Percentiles rank a stretch among this genome's conserved stretches.
These are phyloP conservation scores for Pseudocercospora fuligena DNA, from an alignment of 2,329 filamentous ascomycete genomes.

Conservation along the genomic window DNA sequence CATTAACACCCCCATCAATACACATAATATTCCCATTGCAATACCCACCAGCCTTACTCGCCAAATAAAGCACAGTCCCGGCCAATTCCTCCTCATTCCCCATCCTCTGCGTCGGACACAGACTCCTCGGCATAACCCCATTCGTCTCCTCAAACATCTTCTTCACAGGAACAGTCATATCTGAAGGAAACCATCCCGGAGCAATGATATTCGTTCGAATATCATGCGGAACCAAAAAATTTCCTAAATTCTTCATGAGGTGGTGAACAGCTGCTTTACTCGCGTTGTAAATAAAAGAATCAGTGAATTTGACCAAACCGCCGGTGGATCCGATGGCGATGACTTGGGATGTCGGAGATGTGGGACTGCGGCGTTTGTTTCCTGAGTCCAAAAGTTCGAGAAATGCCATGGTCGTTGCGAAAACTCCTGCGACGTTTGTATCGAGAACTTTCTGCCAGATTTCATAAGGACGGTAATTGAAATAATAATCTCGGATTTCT, in stretches of 20 bases:
- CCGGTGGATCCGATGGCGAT: constrained; percentile 51
- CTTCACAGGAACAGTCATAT: constrained; percentile 48
- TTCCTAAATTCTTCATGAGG: constrained; percentile 51
- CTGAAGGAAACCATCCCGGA: constrained; percentile 51
- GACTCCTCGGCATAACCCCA: constrained; percentile 37
- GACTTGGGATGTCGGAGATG: constrained; percentile 52
- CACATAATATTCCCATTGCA: constrained; percentile 59
- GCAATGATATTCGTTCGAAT: constrained; percentile 54
- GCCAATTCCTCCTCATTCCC: constrained; percentile 52
- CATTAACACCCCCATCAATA: constrained; percentile 51
- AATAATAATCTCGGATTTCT: constrained; percentile 44
- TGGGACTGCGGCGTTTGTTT: constrained; percentile 47
- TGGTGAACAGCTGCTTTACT: constrained; percentile 51
- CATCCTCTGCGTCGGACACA: constrained; percentile 41
- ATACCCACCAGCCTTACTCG: constrained; percentile 57
- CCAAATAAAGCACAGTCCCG: constrained; percentile 56
- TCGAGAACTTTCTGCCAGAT: constrained; percentile 49
- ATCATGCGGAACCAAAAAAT: constrained; percentile 50
- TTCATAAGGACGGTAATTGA: constrained; percentile 50
- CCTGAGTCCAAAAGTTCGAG: constrained; percentile 52
- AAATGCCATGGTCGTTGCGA: constrained; percentile 52
- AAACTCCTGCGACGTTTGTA: constrained; percentile 52
- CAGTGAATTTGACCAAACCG: constrained; percentile 41
- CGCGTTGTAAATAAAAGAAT: constrained; percentile 46
- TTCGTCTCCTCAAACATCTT: constrained; percentile 43